These are phyloP conservation scores for Mariannaea elegans DNA, from an alignment of 2,329 filamentous ascomycete species.

Conservation along the genomic window DNA sequence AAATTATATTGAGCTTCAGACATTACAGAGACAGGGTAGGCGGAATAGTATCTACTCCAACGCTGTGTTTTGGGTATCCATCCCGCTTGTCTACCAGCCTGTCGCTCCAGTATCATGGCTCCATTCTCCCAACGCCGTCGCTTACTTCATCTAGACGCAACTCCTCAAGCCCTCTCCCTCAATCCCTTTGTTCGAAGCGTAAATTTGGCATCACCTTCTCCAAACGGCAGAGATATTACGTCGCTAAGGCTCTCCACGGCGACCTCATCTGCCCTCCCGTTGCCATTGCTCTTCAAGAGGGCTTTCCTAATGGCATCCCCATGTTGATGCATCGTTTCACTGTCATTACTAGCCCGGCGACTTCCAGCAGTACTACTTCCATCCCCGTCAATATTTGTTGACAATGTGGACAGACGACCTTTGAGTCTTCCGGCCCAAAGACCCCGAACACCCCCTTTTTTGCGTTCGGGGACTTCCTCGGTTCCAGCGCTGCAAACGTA, in stretches of 20 bases:
- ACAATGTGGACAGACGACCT: conserved; percentile 45
- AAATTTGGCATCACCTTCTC: conserved; percentile 55
- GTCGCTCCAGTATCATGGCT: not conserved
- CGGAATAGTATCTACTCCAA: not conserved
- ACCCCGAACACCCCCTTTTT: conserved; percentile 68
- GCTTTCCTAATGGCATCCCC: conserved; percentile 53
- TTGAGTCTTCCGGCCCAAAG: conserved; percentile 61
- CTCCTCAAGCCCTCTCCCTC: conserved; percentile 53
- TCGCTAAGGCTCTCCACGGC: conserved; percentile 29
- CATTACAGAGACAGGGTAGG: too few relatives aligned
- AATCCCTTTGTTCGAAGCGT: conserved; percentile 65
- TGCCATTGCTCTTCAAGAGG: conserved; percentile 38
- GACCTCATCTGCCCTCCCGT: conserved; percentile 27
- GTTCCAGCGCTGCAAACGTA: conserved; percentile 87
- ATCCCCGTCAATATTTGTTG: conserved; percentile 46
- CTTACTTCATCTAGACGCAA: conserved; percentile 38
- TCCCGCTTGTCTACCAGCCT: too few relatives aligned
- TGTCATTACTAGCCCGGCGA: conserved; percentile 55
- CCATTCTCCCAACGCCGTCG: not conserved
- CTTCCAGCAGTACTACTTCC: conserved; percentile 51
- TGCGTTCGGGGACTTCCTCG: conserved; percentile 68
- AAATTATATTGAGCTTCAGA: too few relatives aligned
- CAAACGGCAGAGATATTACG: conserved; percentile 55
- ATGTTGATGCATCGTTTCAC: conserved; percentile 50
- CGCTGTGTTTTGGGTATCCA: not conserved